Base-by-base conservation (phyloP, 305 asterid species). In the Ajuga reptans region DNA sequence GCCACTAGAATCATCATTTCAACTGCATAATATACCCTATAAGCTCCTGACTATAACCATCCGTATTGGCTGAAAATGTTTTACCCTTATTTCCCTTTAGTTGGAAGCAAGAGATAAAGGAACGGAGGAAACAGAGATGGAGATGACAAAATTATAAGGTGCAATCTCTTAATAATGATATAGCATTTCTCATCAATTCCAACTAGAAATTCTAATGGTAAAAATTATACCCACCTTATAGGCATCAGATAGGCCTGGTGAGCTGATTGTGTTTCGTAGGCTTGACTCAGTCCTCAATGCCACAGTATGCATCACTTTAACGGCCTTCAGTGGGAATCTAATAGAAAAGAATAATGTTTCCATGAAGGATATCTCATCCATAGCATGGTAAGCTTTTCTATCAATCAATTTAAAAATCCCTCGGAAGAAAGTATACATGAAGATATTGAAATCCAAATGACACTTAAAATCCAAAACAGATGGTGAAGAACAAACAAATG, bases 251-350 rank as follows among this genome's bases (percentile, higher is more conserved):
- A 77, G 85, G 71, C 74, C 84, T 11, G 79, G 82, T 69, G 84
- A 72, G 75, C 72, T 55, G 37, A 72, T 72, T 58, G 72, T 75
- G 60, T 65, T 47, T 17, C 80, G 82, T 61, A 87, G 74, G 77
- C 83, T 83, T 66, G 89, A 80, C 79, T 88, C 97, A 1, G 97
- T 90, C 84, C 96, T 85, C 85, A 86, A 77, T 53, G 98, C 94
- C 74, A 92, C 98, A 16, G 83, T 82, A 76, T 92, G 98, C 98
- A 92, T 92, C 76, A 92, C 97, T 73, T 84, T 88, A 50, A 90
- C 98, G 6, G 98, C 97, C 82, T 90, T 92, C 85, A 92, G 66
- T 9, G 97, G 98, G 69, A 66, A 89, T 82, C 98, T 92, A 75
- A 14, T n/a, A 57, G 16, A 12, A 43, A 64, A 45, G 57, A 49